Evolutionary conservation across 306 rosid genomes (phyloP), one percentile per base, ranked within the genome.

Genomic region (Mucuna pruriens): DNA sequence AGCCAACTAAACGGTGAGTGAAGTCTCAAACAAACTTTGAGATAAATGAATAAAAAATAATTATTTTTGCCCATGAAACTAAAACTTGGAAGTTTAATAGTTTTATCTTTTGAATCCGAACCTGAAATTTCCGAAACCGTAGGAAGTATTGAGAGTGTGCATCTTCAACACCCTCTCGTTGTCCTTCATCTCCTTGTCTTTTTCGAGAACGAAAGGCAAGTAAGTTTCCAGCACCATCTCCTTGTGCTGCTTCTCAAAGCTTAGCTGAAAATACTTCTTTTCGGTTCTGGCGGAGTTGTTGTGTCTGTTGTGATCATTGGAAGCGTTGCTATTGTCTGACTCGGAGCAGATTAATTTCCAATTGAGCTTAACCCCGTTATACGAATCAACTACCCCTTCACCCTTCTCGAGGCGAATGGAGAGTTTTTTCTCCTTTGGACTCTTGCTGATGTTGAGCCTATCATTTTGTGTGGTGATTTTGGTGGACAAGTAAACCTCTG

Each of bases 351-450:
- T 48, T 6, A 71, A 80, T 26, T 8, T 70, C 97, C 92, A 92
- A 0, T 60, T 76, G 25, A 92, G 88, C 64, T 70, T 76, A 44
- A 87, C 29, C 44, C 89, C 91, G 1, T 86, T 70, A 55, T 80
- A 86, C 16, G 4, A 66, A 49, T 92, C 97, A 2, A 76, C 75
- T 0, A 92, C 5, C 75, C 40, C 71, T 87, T 90, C 97, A 0
- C 83, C 91, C 42, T 84, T 84, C 3, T 88, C 94, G 0, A 92
- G 90, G 1, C 89, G 68, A 25, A 92, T 60, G n/a, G 77, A 80
- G 74, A 90, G 80, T 48, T 38, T 74, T 57, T 87, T 92, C 6
- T 82, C 94, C 17, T 87, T 85, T 4, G 91, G 90, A 52, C 48
- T 58, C 67, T 88, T 87, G 79, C 90, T 74, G 80, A 92, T 68